phyloP scores from a whole-genome alignment of 2,329 filamentous ascomycete species.

The Dactylonectria estremocensis region DNA sequence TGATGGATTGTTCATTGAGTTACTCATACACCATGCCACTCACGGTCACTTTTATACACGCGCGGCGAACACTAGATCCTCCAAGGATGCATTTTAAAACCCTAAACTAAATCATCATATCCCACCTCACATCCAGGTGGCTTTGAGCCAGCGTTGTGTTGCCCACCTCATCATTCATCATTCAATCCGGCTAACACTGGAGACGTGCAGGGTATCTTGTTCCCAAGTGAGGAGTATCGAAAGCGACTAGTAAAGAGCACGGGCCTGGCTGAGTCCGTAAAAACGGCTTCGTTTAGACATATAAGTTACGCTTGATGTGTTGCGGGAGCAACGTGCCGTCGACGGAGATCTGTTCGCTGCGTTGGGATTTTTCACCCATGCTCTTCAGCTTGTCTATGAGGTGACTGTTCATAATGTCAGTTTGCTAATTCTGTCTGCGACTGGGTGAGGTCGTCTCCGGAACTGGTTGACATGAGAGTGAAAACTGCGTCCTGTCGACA shows the following conservation, averaged over 20 bases:
- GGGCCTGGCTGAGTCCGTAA: not conserved
- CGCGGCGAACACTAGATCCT: not conserved
- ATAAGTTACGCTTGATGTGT: conserved; percentile 62
- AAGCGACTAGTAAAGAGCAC: conserved; percentile 11
- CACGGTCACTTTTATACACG: not conserved
- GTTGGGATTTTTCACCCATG: conserved; percentile 58
- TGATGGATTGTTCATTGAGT: too few species aligned
- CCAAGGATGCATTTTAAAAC: not conserved
- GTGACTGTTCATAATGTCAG: conserved; percentile 60
- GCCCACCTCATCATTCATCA: conserved; percentile 16
- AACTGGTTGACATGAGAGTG: conserved; percentile 45
- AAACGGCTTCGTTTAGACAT: conserved; percentile 29
- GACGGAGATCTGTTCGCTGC: conserved; percentile 50
- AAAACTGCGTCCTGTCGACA: conserved; percentile 42
- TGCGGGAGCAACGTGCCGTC: conserved; percentile 55
- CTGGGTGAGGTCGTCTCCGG: conserved; percentile 46
- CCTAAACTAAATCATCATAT: not conserved
- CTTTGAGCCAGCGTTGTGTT: not conserved
- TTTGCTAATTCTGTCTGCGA: conserved; percentile 48
- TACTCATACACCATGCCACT: not conserved
- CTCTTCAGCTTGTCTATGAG: conserved; percentile 70
- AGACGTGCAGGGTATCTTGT: conserved; percentile 40
- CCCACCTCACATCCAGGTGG: not conserved
- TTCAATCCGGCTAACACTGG: conserved; percentile 28
- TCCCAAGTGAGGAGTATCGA: conserved; percentile 10